phyloP scores from a whole-genome alignment of 2,329 filamentous ascomycete genomes.

The Calonectria naviculata region DNA sequence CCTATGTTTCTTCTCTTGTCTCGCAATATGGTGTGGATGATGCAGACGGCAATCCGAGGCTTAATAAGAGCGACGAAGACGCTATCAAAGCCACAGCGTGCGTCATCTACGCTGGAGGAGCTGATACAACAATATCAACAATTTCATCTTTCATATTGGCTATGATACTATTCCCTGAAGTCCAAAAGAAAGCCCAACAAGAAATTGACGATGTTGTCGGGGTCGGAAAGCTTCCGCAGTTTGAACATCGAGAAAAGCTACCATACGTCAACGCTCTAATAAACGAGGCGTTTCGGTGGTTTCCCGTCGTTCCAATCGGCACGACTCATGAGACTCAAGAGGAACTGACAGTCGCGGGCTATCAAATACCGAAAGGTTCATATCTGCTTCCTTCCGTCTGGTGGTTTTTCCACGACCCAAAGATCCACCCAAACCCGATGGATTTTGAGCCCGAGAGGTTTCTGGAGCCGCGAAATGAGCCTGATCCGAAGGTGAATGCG shows the following conservation, averaged over 20 bases:
- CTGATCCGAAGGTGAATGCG: conserved; percentile 41
- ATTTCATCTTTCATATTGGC: conserved; percentile 39
- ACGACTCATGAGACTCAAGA: conserved; percentile 52
- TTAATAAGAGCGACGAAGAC: conserved; percentile 32
- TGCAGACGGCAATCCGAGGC: not conserved
- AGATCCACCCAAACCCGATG: conserved; percentile 64
- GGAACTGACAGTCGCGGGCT: conserved; percentile 39
- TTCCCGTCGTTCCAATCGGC: conserved; percentile 46
- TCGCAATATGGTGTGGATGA: conserved; percentile 21
- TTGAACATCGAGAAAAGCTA: conserved; percentile 40
- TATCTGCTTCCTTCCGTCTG: conserved; percentile 37
- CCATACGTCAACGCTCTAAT: conserved; percentile 45
- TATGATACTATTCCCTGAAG: conserved; percentile 37
- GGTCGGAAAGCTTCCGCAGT: conserved; percentile 38
- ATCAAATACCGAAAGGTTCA: conserved; percentile 43
- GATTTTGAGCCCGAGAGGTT: conserved; percentile 48
- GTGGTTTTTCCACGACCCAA: conserved; percentile 66
- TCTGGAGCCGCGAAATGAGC: conserved; percentile 42
- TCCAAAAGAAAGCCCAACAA: conserved; percentile 37
- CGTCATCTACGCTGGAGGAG: conserved; percentile 43
- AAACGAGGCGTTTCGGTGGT: conserved; percentile 46
- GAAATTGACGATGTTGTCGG: conserved; percentile 46
- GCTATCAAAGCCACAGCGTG: conserved; percentile 39
- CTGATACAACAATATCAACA: conserved; percentile 43
- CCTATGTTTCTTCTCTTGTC: conserved; percentile 42